phyloP scores from a whole-genome alignment of 768 basidiomycete species.

The Austroboletus festivus region DNA sequence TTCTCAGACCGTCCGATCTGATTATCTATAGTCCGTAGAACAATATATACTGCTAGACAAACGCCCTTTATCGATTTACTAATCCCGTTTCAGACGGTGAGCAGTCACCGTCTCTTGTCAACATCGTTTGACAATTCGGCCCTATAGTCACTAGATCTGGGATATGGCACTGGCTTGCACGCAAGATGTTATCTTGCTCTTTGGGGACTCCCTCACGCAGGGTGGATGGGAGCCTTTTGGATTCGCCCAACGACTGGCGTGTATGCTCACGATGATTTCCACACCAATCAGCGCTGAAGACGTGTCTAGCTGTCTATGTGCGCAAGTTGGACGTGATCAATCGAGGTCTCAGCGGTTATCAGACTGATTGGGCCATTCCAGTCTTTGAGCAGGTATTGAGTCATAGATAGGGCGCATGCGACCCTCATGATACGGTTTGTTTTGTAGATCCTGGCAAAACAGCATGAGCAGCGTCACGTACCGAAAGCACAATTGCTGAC shows the following conservation, averaged over 20 bases:
- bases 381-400: conserved; percentile 71
- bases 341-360: conserved; percentile 82
- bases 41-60: not conserved
- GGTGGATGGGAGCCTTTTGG: conserved; percentile 58
- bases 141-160: not conserved
- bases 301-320: conserved; percentile 60
- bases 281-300: not conserved
- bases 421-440: not conserved
- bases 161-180: conserved; percentile 51
- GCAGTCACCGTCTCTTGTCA: too few species aligned
- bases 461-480: conserved; percentile 41
- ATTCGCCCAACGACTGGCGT: conserved; percentile 62
- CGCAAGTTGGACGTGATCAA: conserved; percentile 85
- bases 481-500: conserved; percentile 71
- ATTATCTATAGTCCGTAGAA: not conserved
- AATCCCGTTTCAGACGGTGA: too few species aligned
- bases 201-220: conserved; percentile 84
- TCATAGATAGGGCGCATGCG: not conserved
- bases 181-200: conserved; percentile 68
- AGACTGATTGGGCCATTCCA: conserved; percentile 81
- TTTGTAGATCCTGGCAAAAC: conserved; percentile 56
- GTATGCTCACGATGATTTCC: conserved; percentile 14
- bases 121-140: too few species aligned
- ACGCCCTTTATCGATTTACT: too few species aligned
- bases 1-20: conserved; percentile 7